Conservation (phyloP, 805 yeast genomes). For the Candida berthetii region DNA sequence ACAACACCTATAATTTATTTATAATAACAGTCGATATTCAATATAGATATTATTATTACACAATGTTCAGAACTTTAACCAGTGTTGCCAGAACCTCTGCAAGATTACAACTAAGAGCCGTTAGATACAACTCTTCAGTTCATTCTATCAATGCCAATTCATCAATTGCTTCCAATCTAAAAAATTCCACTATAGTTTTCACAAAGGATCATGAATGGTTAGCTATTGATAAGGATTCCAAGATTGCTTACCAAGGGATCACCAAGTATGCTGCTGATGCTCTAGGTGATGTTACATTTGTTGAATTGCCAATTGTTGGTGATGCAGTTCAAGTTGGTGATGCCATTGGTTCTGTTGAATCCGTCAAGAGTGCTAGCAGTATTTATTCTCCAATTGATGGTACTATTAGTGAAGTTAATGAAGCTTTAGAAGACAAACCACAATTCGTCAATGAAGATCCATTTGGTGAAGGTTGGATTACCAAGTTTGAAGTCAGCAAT, state of each 20-base stretch:
- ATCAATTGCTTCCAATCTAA: not conserved
- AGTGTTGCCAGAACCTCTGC: not conserved
- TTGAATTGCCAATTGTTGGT: slow-evolving; percentile 81
- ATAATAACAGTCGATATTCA: too few relatives aligned
- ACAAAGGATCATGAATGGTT: slow-evolving; percentile 82
- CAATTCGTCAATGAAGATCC: slow-evolving; percentile 83
- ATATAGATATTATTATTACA: too few relatives aligned
- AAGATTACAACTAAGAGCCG: not conserved
- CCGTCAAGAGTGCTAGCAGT: slow-evolving; percentile 92
- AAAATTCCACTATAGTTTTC: slow-evolving; percentile 32
- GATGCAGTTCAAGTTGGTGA: slow-evolving; percentile 64
- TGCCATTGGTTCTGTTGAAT: slow-evolving; percentile 86
- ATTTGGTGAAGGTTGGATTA: slow-evolving; percentile 91
- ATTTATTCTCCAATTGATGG: slow-evolving; percentile 86
- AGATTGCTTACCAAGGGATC: slow-evolving; percentile 67
- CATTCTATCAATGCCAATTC: not conserved
- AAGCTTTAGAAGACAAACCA: slow-evolving; percentile 60
- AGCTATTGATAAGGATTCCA: slow-evolving; percentile 59
- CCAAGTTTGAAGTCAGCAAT: slow-evolving; percentile 55
- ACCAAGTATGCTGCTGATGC: slow-evolving; percentile 95
- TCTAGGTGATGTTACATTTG: slow-evolving; percentile 92
- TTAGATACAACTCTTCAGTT: not conserved
- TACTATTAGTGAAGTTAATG: slow-evolving; percentile 67
- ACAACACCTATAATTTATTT: too few relatives aligned
- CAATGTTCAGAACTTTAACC: not conserved